phyloP scores from a whole-genome alignment of 2,329 filamentous ascomycete genomes.

The Aspergillus udagawae region DNA sequence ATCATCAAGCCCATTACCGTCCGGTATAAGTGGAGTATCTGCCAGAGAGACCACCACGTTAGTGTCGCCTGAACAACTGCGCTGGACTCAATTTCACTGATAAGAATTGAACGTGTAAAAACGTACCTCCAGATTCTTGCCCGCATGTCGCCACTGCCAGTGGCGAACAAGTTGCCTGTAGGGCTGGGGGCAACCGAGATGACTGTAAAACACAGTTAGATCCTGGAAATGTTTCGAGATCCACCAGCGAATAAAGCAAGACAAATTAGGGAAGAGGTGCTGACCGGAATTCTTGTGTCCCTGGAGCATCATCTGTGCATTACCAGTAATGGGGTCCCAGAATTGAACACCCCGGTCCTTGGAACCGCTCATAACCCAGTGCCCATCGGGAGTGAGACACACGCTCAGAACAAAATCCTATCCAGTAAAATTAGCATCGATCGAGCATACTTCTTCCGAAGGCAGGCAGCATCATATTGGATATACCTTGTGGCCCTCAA shows the following conservation, averaged over 20 bases:
- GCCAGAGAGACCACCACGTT: slow-evolving; percentile 1
- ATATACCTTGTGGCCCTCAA: slow-evolving; percentile 87
- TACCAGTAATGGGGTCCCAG: slow-evolving; percentile 92
- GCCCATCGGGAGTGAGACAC: slow-evolving; percentile 86
- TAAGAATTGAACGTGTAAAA: background rate
- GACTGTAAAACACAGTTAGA: slow-evolving; percentile 49
- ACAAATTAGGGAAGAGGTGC: slow-evolving; percentile 13
- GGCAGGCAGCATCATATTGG: slow-evolving; percentile 13
- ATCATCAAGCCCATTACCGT: slow-evolving; percentile 31
- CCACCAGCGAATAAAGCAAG: background rate
- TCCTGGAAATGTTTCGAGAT: background rate
- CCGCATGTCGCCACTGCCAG: slow-evolving; percentile 94
- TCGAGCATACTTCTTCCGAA: background rate
- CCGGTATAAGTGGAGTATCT: slow-evolving; percentile 39
- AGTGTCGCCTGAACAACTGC: slow-evolving; percentile 7
- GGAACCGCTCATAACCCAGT: slow-evolving; percentile 95
- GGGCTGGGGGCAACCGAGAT: slow-evolving; percentile 96
- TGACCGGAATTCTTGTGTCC: slow-evolving; percentile 91
- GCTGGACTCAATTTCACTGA: background rate
- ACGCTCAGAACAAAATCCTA: slow-evolving; percentile 96
- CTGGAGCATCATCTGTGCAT: slow-evolving; percentile 96
- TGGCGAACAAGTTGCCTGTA: slow-evolving; percentile 82
- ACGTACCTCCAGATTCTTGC: slow-evolving; percentile 88
- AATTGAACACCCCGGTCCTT: slow-evolving; percentile 98
- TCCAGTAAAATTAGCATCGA: slow-evolving; percentile 2